Evolutionary conservation across 1,139 yeast species (phyloP).

Genomic region (Diutina siamensis): DNA sequence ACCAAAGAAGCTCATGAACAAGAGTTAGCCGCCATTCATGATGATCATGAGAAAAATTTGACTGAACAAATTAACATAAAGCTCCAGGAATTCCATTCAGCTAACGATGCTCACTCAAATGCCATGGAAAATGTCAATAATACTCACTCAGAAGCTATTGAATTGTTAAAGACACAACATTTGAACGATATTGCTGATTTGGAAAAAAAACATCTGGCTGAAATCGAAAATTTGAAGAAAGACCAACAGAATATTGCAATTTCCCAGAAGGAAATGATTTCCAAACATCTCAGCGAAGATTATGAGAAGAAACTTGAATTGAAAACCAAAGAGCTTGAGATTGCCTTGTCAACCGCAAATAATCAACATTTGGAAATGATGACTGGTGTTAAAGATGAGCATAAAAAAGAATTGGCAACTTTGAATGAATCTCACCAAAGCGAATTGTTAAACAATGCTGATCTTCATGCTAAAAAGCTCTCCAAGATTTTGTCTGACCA

Average conservation of each 20-base stretch:
- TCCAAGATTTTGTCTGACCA: constrained; percentile 5
- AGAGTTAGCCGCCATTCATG: constrained; percentile 15
- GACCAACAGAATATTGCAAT: constrained; percentile 9
- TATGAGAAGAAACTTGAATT: constrained; percentile 9
- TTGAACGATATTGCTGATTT: too few species aligned
- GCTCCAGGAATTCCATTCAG: too few species aligned
- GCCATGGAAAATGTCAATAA: too few species aligned
- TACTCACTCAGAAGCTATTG: too few species aligned
- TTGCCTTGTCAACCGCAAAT: too few species aligned
- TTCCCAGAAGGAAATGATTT: constrained; percentile 9
- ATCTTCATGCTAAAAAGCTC: not conserved
- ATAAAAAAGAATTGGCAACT: not conserved
- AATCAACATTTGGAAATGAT: constrained; percentile 8
- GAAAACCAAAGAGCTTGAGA: too few species aligned
- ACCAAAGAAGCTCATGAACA: constrained; percentile 1
- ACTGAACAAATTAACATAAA: too few species aligned
- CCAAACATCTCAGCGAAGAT: constrained; percentile 7
- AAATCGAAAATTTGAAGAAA: constrained; percentile 7
- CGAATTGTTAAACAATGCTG: not conserved
- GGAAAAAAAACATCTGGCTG: too few species aligned
- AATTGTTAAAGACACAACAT: too few species aligned
- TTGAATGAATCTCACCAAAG: not conserved
- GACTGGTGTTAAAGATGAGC: not conserved
- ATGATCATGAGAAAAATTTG: constrained; percentile 5
- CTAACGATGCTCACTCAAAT: too few species aligned